Evolutionary conservation across 768 basidiomycete species (phyloP).

Genomic region (Leccinum truebloodii): DNA sequence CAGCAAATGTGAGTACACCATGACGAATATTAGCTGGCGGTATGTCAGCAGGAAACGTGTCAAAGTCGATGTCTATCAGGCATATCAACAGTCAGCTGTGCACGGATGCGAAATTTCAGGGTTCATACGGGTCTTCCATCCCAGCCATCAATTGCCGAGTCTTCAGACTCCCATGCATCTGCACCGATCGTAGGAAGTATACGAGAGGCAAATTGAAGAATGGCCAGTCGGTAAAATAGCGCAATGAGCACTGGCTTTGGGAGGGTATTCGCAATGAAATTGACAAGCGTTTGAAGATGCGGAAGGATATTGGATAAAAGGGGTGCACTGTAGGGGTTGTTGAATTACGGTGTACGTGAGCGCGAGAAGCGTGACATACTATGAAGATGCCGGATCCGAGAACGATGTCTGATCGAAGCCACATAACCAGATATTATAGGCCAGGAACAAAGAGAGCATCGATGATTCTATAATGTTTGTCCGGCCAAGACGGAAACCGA

Average conservation of each 20-base stretch:
- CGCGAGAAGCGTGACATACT: conserved; percentile 48
- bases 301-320: conserved; percentile 78
- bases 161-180: conserved; percentile 74
- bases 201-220: conserved; percentile 78
- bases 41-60: conserved; percentile 78
- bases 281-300: conserved; percentile 77
- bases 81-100: conserved; percentile 13
- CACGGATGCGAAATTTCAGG: background rate
- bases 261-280: conserved; percentile 82
- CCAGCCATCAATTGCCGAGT: conserved; percentile 61
- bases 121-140: conserved; percentile 65
- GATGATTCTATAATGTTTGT: conserved; percentile 94
- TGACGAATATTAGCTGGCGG: conserved; percentile 80
- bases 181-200: conserved; percentile 85
- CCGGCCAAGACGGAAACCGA: conserved; percentile 84
- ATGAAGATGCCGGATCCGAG: conserved; percentile 72
- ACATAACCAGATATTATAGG: conserved; percentile 90
- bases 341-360: conserved; percentile 2
- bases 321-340: conserved; percentile 53
- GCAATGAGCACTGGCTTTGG: conserved; percentile 84
- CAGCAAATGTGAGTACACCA: conserved; percentile 84
- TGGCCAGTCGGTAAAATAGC: conserved; percentile 75
- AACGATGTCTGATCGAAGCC: conserved; percentile 76
- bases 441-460: conserved; percentile 83
- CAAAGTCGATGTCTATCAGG: conserved; percentile 67